Percentiles rank a stretch among this genome's conserved stretches.
Evolutionary conservation across 345 rosid genomes (phyloP).

Genomic region (Conringia planisiliqua): DNA sequence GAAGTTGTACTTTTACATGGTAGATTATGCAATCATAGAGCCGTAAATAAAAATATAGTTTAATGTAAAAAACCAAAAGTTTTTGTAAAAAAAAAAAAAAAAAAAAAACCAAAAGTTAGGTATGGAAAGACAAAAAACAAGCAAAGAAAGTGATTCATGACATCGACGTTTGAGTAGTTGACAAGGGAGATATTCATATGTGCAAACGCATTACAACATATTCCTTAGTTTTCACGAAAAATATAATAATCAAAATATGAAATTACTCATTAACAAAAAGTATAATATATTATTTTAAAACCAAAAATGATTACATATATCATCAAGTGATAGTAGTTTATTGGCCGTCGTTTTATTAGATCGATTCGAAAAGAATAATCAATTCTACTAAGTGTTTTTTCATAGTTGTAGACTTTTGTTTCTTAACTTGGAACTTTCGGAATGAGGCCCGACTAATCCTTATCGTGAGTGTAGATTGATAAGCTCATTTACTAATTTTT

Average conservation of each 20-base stretch:
- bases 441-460: no score
- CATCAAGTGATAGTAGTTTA: not conserved
- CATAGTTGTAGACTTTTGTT: not conserved
- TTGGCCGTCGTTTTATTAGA: not conserved
- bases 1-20: not conserved
- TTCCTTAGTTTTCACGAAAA: slow-evolving; percentile 36
- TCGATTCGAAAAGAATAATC: not conserved
- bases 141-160: slow-evolving; percentile 28
- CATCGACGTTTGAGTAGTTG: slow-evolving; percentile 37
- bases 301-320: not conserved
- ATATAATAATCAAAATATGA: slow-evolving; percentile 9
- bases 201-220: slow-evolving; percentile 33
- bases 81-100: no score
- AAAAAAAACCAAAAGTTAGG: slow-evolving; percentile 29
- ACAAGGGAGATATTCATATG: slow-evolving; percentile 34
- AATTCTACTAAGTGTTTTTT: not conserved
- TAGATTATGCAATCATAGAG: slow-evolving; percentile 13
- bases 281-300: not conserved
- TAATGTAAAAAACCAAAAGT: slow-evolving; percentile 8
- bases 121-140: slow-evolving; percentile 22
- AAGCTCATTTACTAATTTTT: no score
- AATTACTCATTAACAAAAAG: not conserved
- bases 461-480: no score
- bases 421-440: no score
- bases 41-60: not conserved